These are phyloP conservation scores for Ophiostoma fasciatum DNA, from an alignment of 2,329 filamentous ascomycete genomes.

Conservation along the genomic window DNA sequence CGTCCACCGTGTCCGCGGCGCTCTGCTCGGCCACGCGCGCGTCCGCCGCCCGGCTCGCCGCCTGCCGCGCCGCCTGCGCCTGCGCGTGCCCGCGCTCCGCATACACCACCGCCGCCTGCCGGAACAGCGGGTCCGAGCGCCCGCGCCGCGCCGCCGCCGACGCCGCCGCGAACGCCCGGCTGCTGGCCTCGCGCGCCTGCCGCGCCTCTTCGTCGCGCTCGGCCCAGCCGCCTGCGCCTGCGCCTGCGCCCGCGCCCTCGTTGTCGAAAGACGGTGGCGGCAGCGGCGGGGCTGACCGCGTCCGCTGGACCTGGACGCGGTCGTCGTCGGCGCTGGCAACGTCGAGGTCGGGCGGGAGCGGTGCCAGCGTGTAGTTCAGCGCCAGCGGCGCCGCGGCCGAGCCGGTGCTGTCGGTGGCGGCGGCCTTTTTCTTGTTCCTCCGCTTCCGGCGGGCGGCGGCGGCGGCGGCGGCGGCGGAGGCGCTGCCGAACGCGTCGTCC, in stretches of 20 bases:
- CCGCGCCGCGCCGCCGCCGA: slow-evolving; percentile 29
- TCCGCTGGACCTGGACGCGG: too few relatives aligned
- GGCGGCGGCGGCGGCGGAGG: too few relatives aligned
- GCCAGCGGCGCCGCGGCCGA: slow-evolving; percentile 19
- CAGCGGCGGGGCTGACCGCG: not conserved
- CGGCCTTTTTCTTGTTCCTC: slow-evolving; percentile 1
- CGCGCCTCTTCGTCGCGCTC: not conserved
- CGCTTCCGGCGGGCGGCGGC: not conserved
- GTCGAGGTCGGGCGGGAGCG: slow-evolving; percentile 21
- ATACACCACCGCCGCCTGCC: slow-evolving; percentile 64
- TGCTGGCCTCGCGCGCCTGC: slow-evolving; percentile 3
- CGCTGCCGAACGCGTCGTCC: too few relatives aligned
- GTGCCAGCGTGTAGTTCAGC: slow-evolving; percentile 24
- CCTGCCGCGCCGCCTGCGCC: slow-evolving; percentile 38
- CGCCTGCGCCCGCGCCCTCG: too few relatives aligned
- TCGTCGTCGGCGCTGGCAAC: slow-evolving; percentile 15
- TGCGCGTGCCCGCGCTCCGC: slow-evolving; percentile 53
- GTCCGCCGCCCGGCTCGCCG: slow-evolving; percentile 55
- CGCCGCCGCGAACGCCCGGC: slow-evolving; percentile 22
- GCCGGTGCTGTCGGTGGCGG: too few relatives aligned
- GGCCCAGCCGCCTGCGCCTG: not conserved
- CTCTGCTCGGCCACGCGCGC: slow-evolving; percentile 55
- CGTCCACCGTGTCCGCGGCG: slow-evolving; percentile 54
- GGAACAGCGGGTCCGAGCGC: slow-evolving; percentile 58
- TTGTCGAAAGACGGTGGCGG: too few relatives aligned